These are phyloP conservation scores for Backusella parvicylindrica DNA, from an alignment of 192 early-diverging fungal genomes.

Conservation along the genomic window DNA sequence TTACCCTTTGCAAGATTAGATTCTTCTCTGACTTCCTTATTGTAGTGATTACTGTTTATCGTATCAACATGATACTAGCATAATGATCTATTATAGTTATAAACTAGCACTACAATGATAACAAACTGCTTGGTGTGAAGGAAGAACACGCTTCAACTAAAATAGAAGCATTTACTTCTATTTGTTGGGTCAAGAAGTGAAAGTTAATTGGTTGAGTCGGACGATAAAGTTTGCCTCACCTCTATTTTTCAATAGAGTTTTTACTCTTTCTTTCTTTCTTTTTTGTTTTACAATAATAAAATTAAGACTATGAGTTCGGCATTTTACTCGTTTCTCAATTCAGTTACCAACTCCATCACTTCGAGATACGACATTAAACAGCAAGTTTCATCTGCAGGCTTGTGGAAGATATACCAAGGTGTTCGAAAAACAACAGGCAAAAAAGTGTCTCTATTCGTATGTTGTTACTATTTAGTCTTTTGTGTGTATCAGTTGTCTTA, in stretches of 20 bases:
- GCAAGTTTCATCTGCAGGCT: slow-evolving; percentile 57
- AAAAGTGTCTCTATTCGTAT: slow-evolving; percentile 67
- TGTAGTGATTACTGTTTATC: no score
- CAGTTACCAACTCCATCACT: slow-evolving; percentile 34
- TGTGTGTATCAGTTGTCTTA: background rate
- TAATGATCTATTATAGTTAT: no score
- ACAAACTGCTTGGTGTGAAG: no score
- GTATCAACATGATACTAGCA: no score
- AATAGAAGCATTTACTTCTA: no score
- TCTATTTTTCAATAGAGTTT: background rate
- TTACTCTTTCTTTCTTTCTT: background rate
- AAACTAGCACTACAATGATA: no score
- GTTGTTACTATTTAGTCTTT: slow-evolving; percentile 6
- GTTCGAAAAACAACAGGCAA: slow-evolving; percentile 54
- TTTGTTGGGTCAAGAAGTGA: no score
- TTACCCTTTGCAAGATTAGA: no score
- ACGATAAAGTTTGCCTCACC: no score
- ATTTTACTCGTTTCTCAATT: slow-evolving; percentile 36
- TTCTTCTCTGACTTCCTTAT: no score
- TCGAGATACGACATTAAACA: slow-evolving; percentile 42
- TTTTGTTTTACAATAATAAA: background rate
- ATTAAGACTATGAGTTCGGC: slow-evolving; percentile 30
- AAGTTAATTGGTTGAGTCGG: no score
- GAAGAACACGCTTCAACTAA: no score
- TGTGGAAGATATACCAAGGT: slow-evolving; percentile 69